Evolutionary conservation across 2,329 filamentous ascomycete genomes (phyloP), one percentile per base, ranked within the genome.

Genomic region (Diaporthe caulivora): DNA sequence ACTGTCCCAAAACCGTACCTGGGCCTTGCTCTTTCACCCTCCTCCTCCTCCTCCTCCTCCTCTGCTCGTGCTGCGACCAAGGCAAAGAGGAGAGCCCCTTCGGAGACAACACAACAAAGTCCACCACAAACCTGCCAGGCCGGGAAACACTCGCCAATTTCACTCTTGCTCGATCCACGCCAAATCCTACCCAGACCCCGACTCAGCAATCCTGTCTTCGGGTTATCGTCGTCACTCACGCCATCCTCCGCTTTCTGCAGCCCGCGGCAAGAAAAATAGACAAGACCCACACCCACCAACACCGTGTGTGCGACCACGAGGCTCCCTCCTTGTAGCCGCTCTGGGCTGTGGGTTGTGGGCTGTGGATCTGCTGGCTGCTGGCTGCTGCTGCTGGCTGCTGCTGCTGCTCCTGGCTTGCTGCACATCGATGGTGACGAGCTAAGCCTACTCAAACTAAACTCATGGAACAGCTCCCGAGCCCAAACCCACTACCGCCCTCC

Each of bases 281-380:
- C 29, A 11, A 53, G 55, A 29, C 57, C 72, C 68, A 57, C n/a
- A 58, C 54, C 60, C 49, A 49, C 42, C 68, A 71, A 31, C 58
- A 58, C 54, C 65, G 40, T 71, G 72, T 73, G 72, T 51, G 58
- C 57, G 42, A 65, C 44, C 72, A 24, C 72, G 67, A 73, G 37
- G 11, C 72, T 71, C 72, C 60, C 60, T 64, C 60, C 60, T 73
- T 54, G 67, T 65, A 71, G 42, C 72, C 57, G 67, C 72, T 73
- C 67, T 73, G 67, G 67, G 62, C 53, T 57, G 60, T 73, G 65
- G 31, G 24, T 47, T 49, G 60, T 65, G 60, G 60, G 42, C 29
- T 65, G 60, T 65, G 60, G 44, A 65, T 65, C 60, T 49, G 60
- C 60, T 64, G 60, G 58, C 40, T 34, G 42, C 40, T 64, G 24